phyloP scores from a whole-genome alignment of 2,329 filamentous ascomycete genomes.

The Rhytidhysteron rufulum region DNA sequence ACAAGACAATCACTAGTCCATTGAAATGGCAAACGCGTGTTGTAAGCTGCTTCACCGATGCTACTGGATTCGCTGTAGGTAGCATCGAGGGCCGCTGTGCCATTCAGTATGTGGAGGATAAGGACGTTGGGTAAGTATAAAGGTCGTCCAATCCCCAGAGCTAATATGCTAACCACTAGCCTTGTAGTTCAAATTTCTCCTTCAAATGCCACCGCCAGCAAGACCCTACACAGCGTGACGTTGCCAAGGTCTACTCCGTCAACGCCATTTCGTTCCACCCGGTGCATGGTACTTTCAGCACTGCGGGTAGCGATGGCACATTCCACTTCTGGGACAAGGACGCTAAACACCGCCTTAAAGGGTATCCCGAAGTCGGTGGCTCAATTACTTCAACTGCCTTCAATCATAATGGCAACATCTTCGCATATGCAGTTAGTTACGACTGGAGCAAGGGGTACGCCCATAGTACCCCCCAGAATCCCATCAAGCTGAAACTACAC shows the following conservation, averaged over 20 bases:
- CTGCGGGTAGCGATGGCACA: conserved; percentile 89
- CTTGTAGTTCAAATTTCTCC: conserved; percentile 74
- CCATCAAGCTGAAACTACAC: conserved; percentile 51
- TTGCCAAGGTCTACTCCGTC: conserved; percentile 87
- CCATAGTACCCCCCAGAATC: conserved; percentile 64
- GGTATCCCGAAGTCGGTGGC: conserved; percentile 62
- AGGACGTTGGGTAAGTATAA: conserved; percentile 62
- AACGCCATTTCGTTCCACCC: conserved; percentile 99
- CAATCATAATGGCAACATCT: conserved; percentile 69
- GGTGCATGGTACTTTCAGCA: conserved; percentile 95
- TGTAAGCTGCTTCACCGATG: conserved; percentile 91
- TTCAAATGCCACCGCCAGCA: conserved; percentile 97
- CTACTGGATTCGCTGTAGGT: conserved; percentile 87
- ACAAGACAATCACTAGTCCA: conserved; percentile 93
- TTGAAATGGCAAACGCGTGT: conserved; percentile 98
- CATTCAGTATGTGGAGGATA: conserved; percentile 97
- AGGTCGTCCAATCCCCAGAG: conserved; percentile 5
- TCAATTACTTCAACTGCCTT: conserved; percentile 91
- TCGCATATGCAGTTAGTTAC: conserved; percentile 74
- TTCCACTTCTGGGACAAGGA: conserved; percentile 91
- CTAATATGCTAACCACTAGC: conserved; percentile 7
- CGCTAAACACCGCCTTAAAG: conserved; percentile 55
- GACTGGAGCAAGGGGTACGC: conserved; percentile 98
- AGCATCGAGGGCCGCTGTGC: conserved; percentile 96
- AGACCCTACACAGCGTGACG: conserved; percentile 57